Base-by-base conservation (phyloP, 2,329 filamentous ascomycete genomes). In the Claviceps monticola region DNA sequence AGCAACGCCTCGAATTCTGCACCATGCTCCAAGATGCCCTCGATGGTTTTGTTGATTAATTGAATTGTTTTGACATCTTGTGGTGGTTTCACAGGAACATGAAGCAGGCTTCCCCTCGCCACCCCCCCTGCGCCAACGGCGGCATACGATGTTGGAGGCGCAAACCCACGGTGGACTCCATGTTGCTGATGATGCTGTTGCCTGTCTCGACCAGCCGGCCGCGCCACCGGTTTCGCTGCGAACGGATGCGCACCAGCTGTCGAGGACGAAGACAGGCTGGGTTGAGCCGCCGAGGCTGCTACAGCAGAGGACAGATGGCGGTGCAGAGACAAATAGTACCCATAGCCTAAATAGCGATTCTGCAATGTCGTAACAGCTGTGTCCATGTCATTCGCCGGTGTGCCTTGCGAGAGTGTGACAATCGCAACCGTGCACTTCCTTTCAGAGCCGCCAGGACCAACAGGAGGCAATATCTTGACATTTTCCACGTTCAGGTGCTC, bases 1-100 rank as follows among this genome's bases (percentile, higher is more conserved):
- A 98, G 75, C 2, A 95, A 73, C 5, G 90, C 89, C 67, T 98
- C 93, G 55, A 95, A 94, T 61, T 93, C 88, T 0, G 87, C 81
- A 0, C 90, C 89, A 58, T 93, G 81, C 21, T 82, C 79, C 8
- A 96, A 71, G 0, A 97, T 73, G 2, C 78, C 77, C 62, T 97
- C 91, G 37, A 95, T 76, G 0, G 89, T 86, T 64, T 85, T 90
- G 69, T 97, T 91, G 55, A 97, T 94, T 45, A 94, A 75, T 53
- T 83, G 83, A 1, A 96, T 72, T 55, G 85, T 84, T 57, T 82
- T 84, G 48, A 95, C 77, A 59, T 96, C 86, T 5, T 78, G 75
- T 1, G 91, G 91, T 6, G 84, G 75, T 55, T 80, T 80, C 13
- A 95, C 84, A 1, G 83, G 81, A 29, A 90, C 83, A 57, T 87